Percentiles rank a stretch among this genome's conserved stretches.
phyloP scores from a whole-genome alignment of 2,329 filamentous ascomycete genomes.

The Alternaria atra region DNA sequence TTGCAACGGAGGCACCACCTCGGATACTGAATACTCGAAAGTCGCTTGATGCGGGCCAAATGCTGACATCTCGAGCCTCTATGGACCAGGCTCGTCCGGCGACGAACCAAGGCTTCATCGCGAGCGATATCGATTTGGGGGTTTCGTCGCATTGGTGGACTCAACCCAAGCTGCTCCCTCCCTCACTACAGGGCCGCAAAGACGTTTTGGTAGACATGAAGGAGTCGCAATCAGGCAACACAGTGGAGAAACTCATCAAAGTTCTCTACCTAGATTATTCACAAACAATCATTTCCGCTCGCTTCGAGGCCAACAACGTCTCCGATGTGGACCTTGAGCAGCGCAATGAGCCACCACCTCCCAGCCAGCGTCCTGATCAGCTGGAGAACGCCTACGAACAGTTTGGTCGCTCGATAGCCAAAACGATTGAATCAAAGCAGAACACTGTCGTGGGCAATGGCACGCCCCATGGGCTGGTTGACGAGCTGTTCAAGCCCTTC shows the following conservation, averaged over 20 bases:
- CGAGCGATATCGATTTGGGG: constrained; percentile 83
- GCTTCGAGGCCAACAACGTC: constrained; percentile 78
- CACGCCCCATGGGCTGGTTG: constrained; percentile 77
- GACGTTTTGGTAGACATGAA: constrained; percentile 86
- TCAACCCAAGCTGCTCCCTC: constrained; percentile 79
- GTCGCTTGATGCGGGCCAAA: constrained; percentile 71
- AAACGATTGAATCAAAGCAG: constrained; percentile 75
- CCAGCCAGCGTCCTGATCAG: constrained; percentile 86
- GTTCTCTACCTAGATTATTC: constrained; percentile 97
- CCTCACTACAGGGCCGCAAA: constrained; percentile 79
- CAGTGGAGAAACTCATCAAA: constrained; percentile 81
- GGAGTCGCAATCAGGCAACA: constrained; percentile 77
- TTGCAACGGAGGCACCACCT: constrained; percentile 52
- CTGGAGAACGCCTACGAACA: constrained; percentile 85
- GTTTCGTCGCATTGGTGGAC: constrained; percentile 85
- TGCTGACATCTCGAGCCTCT: constrained; percentile 66
- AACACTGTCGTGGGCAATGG: constrained; percentile 86
- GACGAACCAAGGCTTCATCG: constrained; percentile 83
- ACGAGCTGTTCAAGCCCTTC: constrained; percentile 78
- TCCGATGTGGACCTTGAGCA: constrained; percentile 81
- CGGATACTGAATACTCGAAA: constrained; percentile 60
- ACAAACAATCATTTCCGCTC: constrained; percentile 85
- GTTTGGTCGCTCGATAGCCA: constrained; percentile 80
- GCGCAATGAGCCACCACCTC: constrained; percentile 83
- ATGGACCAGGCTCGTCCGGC: constrained; percentile 76